Conservation (phyloP, 106 monocot genomes). For the Dendrobium catenatum region DNA sequence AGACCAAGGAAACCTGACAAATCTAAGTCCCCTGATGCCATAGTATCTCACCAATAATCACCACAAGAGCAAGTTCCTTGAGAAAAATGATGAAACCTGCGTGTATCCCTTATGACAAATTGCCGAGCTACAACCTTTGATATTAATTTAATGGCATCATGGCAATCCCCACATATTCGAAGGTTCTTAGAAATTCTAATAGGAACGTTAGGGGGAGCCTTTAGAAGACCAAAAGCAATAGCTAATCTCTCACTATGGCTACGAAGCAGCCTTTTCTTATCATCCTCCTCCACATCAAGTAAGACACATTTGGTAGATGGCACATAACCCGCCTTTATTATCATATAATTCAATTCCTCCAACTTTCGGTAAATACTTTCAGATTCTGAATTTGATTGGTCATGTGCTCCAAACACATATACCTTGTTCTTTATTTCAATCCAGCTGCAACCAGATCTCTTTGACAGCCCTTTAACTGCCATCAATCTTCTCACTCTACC, state of each 20-base stretch:
- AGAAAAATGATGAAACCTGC: conserved; percentile 33
- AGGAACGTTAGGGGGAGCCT: conserved; percentile 28
- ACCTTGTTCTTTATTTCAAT: conserved; percentile 34
- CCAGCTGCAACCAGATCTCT: conserved; percentile 36
- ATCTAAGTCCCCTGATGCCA: background rate
- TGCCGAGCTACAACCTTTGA: conserved; percentile 25
- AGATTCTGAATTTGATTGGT: conserved; percentile 21
- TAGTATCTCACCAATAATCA: conserved; percentile 28
- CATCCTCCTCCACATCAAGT: conserved; percentile 37
- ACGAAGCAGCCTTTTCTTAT: conserved; percentile 30
- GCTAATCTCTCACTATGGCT: conserved; percentile 45
- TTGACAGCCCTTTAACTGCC: conserved; percentile 23
- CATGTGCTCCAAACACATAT: conserved; percentile 39
- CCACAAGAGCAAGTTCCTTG: conserved; percentile 36
- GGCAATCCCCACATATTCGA: conserved; percentile 34
- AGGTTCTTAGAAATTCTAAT: conserved; percentile 42
- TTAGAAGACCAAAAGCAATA: conserved; percentile 42
- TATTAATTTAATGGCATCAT: conserved; percentile 41
- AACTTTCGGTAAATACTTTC: conserved; percentile 20
- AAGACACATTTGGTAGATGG: conserved; percentile 26
- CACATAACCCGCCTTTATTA: conserved; percentile 30
- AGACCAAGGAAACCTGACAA: background rate
- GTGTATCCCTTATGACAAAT: conserved; percentile 34
- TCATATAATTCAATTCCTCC: conserved; percentile 15
- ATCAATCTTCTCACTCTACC: conserved; percentile 25